A percentile compares a stretch with the other conserved stretches of the same genome.
Evolutionary conservation across 352 stramenopile species (phyloP).

Genomic region (Pilasporangium apinafurcum): DNA sequence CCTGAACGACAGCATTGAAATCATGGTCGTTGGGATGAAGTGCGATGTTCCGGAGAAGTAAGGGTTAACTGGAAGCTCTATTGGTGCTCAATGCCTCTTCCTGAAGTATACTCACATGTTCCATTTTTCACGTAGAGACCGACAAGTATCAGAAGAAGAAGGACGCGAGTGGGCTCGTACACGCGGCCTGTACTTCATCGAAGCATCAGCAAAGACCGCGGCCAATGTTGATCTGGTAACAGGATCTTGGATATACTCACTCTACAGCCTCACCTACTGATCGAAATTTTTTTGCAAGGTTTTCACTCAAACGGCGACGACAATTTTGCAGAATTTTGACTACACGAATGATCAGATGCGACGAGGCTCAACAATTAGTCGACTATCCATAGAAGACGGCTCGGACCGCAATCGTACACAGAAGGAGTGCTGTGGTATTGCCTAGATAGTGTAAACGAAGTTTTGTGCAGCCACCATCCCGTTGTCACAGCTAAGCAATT

Average conservation of each 20-base stretch:
- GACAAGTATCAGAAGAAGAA: conserved; percentile 65
- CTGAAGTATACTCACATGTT: background rate
- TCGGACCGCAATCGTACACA: too few species aligned
- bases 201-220: conserved; percentile 78
- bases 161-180: conserved; percentile 49
- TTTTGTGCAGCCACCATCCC: too few species aligned
- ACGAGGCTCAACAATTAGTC: conserved; percentile 24
- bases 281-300: conserved; percentile 17
- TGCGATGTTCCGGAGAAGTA: conserved; percentile 47
- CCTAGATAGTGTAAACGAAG: too few species aligned
- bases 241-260: background rate
- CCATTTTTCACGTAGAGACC: conserved; percentile 19
- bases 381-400: conserved; percentile 38
- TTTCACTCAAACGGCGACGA: conserved; percentile 62
- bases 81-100: too few species aligned
- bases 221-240: conserved; percentile 72
- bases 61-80: background rate
- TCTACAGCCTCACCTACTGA: background rate
- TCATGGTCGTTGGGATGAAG: conserved; percentile 87
- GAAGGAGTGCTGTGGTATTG: too few species aligned
- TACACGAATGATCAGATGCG: conserved; percentile 52
- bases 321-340: conserved; percentile 75
- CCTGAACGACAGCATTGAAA: conserved; percentile 76
- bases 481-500: too few species aligned
- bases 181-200: conserved; percentile 77